Percentiles rank a stretch among this genome's conserved stretches.
phyloP scores from a whole-genome alignment of 129 eudicot genomes.

The Arctium lappa region DNA sequence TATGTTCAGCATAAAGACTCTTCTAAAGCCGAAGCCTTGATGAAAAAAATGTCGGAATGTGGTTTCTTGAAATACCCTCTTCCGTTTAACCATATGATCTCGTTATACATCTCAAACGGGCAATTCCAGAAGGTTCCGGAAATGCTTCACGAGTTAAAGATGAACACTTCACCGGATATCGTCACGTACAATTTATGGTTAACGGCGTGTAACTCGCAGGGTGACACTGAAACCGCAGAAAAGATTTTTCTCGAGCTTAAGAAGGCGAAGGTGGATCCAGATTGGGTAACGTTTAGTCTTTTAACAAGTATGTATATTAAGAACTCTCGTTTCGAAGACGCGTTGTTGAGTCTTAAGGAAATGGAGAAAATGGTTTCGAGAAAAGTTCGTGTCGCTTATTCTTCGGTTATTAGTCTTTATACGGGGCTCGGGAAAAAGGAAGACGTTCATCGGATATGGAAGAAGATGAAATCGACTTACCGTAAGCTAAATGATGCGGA shows the following conservation, averaged over 20 bases:
- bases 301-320: conserved; percentile 66
- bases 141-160: conserved; percentile 50
- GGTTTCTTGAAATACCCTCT: conserved; percentile 60
- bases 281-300: conserved; percentile 89
- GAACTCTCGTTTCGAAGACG: conserved; percentile 57
- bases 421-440: conserved; percentile 46
- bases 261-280: conserved; percentile 61
- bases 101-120: conserved; percentile 64
- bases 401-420: conserved; percentile 69
- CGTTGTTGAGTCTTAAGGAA: conserved; percentile 56
- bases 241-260: conserved; percentile 60
- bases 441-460: conserved; percentile 71
- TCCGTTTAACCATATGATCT: conserved; percentile 81
- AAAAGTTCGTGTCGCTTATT: conserved; percentile 59
- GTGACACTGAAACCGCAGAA: conserved; percentile 58
- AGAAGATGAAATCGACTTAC: conserved; percentile 62
- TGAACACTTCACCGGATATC: conserved; percentile 68
- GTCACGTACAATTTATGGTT: conserved; percentile 81
- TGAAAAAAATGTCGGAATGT: conserved; percentile 81
- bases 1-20: conserved; percentile 65
- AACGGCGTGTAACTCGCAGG: conserved; percentile 51
- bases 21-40: conserved; percentile 70
- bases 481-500: conserved; percentile 73
- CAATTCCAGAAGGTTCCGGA: conserved; percentile 61
- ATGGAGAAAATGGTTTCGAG: conserved; percentile 67